A percentile compares a stretch with the other conserved stretches of the same genome.
phyloP scores from a whole-genome alignment of 2,329 filamentous ascomycete genomes.

The Neopestalotiopsis clavispora region DNA sequence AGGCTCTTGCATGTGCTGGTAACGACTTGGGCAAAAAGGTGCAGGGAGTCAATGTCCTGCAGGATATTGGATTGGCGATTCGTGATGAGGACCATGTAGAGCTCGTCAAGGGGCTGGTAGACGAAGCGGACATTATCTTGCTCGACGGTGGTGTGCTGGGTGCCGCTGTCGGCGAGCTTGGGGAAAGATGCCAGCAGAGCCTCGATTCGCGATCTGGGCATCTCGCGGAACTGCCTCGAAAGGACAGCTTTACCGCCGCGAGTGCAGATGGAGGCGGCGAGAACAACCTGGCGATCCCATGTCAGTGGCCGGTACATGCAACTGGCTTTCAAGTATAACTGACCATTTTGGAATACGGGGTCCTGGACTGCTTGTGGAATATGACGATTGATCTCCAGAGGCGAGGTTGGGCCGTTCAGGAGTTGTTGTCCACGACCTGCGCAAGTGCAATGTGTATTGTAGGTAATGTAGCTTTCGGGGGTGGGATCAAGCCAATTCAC shows the following conservation, averaged over 20 bases:
- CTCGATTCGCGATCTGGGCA: constrained; percentile 95
- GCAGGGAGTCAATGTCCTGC: constrained; percentile 97
- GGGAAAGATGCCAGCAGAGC: constrained; percentile 95
- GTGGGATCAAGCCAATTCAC: constrained; percentile 15
- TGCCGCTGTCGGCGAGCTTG: constrained; percentile 93
- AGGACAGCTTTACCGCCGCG: constrained; percentile 97
- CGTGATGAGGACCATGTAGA: constrained; percentile 99
- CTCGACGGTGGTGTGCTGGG: constrained; percentile 97
- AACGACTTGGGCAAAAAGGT: constrained; percentile 97
- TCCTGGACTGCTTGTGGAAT: not conserved
- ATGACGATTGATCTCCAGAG: not conserved
- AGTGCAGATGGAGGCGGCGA: constrained; percentile 98
- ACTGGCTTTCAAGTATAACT: not conserved
- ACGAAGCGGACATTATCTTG: constrained; percentile 99
- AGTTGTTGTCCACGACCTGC: constrained; percentile 9
- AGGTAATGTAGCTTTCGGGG: not conserved
- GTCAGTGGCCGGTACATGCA: not conserved
- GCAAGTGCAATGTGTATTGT: constrained; percentile 1
- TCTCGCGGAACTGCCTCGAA: constrained; percentile 96
- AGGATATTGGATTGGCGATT: constrained; percentile 99
- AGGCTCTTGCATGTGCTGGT: constrained; percentile 94
- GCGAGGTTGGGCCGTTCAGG: constrained; percentile 2
- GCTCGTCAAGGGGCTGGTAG: constrained; percentile 97
- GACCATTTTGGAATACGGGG: not conserved
- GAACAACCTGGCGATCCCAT: constrained; percentile 74